Evolutionary conservation across 495 filamentous ascomycete species (phyloP), one percentile per base, ranked within the genome.

Genomic region (Staphylotrichum longicolle): DNA sequence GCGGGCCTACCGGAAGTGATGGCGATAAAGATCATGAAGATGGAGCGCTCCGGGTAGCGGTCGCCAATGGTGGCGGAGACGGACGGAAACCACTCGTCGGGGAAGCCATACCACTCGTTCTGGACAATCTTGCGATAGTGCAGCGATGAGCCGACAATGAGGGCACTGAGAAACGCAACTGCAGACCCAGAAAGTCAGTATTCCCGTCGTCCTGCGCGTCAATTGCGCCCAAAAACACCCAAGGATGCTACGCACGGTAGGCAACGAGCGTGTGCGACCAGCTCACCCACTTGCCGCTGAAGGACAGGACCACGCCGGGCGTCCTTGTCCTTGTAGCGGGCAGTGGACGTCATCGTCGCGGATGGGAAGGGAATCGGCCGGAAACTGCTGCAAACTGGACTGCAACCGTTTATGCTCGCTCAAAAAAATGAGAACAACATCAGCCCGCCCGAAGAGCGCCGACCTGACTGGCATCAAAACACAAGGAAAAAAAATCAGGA

Each of bases 51-150:
- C 35, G 95, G 95, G 71, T 98, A 98, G 39, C 94, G 87, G 68
- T 99, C 95, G 63, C 95, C 95, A 73, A 99, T 99, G n/a, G 95
- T 97, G 12, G 95, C 86, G 35, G 93, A 97, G 33, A 99, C 95
- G 30, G 95, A 99, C 44, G 95, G 95, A 65, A 99, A 98, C 95
- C 95, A 99, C 82, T 99, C 95, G 45, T 96, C 79, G 2, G 95
- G 95, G 75, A 96, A 99, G 68, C 95, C 89, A 76, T 90, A 96
- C 78, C 94, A 88, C 77, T 99, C 91, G 73, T 99, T 99, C 74
- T 96, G 81, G 20, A 99, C 95, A 58, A 99, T 99, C 81, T 98
- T 98, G 66, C 87, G 85, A 75, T 93, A 97, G 76, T 99, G 95
- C 51, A 99, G 79, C 54, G 79, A 86, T 71, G 88, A 74, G 68